phyloP scores from a whole-genome alignment of 1,284 basidiomycete species.

The Entoloma clypeatum region DNA sequence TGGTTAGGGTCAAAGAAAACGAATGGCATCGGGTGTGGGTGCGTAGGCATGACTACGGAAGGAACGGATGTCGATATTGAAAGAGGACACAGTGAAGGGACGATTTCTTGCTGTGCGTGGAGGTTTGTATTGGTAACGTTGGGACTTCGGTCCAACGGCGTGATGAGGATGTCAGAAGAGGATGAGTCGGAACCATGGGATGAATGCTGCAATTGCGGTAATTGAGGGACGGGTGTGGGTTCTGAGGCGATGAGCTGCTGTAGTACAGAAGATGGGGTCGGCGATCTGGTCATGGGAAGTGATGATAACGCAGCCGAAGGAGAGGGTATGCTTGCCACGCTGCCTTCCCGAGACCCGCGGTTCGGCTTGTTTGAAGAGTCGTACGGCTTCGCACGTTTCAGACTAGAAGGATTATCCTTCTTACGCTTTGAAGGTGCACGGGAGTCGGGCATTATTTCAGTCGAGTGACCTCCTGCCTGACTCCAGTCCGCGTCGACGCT shows the following conservation, averaged over 20 bases:
- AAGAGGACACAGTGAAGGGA: slow-evolving; percentile 23
- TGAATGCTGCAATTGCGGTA: slow-evolving; percentile 34
- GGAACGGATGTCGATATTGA: slow-evolving; percentile 22
- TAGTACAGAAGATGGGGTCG: slow-evolving; percentile 40
- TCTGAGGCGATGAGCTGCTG: slow-evolving; percentile 28
- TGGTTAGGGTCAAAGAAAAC: slow-evolving; percentile 57
- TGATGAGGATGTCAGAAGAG: slow-evolving; percentile 38
- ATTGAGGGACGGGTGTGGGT: slow-evolving; percentile 19
- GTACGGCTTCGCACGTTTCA: slow-evolving; percentile 58
- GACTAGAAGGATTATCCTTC: slow-evolving; percentile 32
- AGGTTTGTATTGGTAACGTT: slow-evolving; percentile 33
- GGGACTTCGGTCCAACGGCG: slow-evolving; percentile 35
- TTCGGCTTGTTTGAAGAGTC: slow-evolving; percentile 44
- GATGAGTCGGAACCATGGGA: slow-evolving; percentile 39
- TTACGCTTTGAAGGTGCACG: slow-evolving; percentile 42
- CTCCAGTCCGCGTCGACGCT: slow-evolving; percentile 46
- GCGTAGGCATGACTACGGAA: slow-evolving; percentile 23
- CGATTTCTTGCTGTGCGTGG: slow-evolving; percentile 20
- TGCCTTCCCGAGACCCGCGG: slow-evolving; percentile 47
- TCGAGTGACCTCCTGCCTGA: slow-evolving; percentile 24
- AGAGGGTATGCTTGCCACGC: slow-evolving; percentile 48
- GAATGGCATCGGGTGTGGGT: slow-evolving; percentile 45
- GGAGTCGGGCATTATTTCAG: slow-evolving; percentile 28
- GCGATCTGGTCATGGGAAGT: slow-evolving; percentile 44
- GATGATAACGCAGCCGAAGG: slow-evolving; percentile 43